A percentile compares a stretch with the other conserved stretches of the same genome.
Conservation (phyloP, 1,284 basidiomycete genomes). For the Xerocomus minutiporus region DNA sequence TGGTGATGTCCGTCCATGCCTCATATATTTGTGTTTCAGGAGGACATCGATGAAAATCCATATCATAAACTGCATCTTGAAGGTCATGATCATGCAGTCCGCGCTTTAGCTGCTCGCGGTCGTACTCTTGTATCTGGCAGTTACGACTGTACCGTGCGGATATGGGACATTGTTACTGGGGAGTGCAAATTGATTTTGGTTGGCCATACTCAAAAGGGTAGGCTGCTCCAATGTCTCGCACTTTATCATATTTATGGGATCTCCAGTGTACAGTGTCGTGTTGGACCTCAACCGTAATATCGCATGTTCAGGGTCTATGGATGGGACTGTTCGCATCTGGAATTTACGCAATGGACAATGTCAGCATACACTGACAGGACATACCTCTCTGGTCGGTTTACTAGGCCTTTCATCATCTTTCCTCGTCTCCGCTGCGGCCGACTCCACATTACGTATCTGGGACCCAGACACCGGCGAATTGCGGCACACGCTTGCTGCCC, state of each 20-base stretch:
- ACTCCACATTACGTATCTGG: slow-evolving; percentile 91
- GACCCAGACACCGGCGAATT: slow-evolving; percentile 79
- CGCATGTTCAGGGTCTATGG: slow-evolving; percentile 94
- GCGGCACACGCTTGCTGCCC: slow-evolving; percentile 77
- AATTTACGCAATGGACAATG: slow-evolving; percentile 77
- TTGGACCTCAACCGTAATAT: slow-evolving; percentile 80
- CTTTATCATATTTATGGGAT: slow-evolving; percentile 3
- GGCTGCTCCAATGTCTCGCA: slow-evolving; percentile 12
- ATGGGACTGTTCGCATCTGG: slow-evolving; percentile 93
- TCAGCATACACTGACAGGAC: slow-evolving; percentile 76
- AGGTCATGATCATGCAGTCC: slow-evolving; percentile 88
- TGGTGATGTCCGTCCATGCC: background rate
- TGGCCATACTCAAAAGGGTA: slow-evolving; percentile 91
- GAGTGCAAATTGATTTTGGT: slow-evolving; percentile 74
- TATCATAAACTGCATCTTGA: slow-evolving; percentile 82
- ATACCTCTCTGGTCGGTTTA: slow-evolving; percentile 85
- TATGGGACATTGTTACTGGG: slow-evolving; percentile 94
- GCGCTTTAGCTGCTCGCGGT: slow-evolving; percentile 87
- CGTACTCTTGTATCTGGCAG: slow-evolving; percentile 90
- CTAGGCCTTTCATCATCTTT: slow-evolving; percentile 83
- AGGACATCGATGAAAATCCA: slow-evolving; percentile 83
- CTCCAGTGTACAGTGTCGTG: slow-evolving; percentile 83
- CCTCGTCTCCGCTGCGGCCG: slow-evolving; percentile 91
- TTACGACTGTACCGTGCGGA: slow-evolving; percentile 89
- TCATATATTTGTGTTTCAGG: slow-evolving; percentile 28